Conservation (phyloP, 2,329 filamentous ascomycete genomes). For the Diaporthe citriasiana region DNA sequence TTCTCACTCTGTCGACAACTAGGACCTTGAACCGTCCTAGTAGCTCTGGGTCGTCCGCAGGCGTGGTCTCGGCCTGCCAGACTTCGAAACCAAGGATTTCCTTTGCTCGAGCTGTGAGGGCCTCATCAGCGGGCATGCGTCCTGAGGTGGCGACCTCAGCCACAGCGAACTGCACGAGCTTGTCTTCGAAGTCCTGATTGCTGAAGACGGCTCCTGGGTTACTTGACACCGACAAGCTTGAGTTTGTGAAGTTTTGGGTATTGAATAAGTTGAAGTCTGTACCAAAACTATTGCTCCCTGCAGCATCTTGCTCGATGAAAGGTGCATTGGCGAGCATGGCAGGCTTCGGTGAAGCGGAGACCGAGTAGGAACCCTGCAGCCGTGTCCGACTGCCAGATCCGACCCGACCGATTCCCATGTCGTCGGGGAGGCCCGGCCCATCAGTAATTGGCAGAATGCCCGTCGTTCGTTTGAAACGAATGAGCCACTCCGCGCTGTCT, state of each 20-base stretch:
- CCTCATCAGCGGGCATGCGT: conserved; percentile 62
- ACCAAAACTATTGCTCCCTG: background rate
- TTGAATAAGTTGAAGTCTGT: conserved; percentile 1
- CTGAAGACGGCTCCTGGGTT: conserved; percentile 65
- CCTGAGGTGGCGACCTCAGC: conserved; percentile 55
- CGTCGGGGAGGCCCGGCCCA: conserved; percentile 63
- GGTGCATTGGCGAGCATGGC: conserved; percentile 48
- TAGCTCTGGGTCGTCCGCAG: conserved; percentile 68
- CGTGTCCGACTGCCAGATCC: background rate
- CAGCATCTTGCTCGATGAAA: conserved; percentile 46
- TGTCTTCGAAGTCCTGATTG: conserved; percentile 70
- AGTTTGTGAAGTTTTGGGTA: conserved; percentile 42
- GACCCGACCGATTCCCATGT: conserved; percentile 4
- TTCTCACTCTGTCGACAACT: conserved; percentile 52
- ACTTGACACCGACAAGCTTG: background rate
- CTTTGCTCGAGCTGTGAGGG: conserved; percentile 61
- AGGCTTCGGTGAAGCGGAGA: conserved; percentile 61
- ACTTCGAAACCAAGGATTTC: conserved; percentile 58
- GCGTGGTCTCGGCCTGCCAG: conserved; percentile 55
- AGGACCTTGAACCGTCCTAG: conserved; percentile 68
- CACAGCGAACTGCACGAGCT: conserved; percentile 64
- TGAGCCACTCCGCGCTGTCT: conserved; percentile 75
- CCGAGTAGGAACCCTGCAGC: conserved; percentile 54
- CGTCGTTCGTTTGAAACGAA: conserved; percentile 71
- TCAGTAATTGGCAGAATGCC: conserved; percentile 64